Evolutionary conservation across 139 green algal species (phyloP), one percentile per base, ranked within the genome.

Genomic region (Asterochloris erici): DNA sequence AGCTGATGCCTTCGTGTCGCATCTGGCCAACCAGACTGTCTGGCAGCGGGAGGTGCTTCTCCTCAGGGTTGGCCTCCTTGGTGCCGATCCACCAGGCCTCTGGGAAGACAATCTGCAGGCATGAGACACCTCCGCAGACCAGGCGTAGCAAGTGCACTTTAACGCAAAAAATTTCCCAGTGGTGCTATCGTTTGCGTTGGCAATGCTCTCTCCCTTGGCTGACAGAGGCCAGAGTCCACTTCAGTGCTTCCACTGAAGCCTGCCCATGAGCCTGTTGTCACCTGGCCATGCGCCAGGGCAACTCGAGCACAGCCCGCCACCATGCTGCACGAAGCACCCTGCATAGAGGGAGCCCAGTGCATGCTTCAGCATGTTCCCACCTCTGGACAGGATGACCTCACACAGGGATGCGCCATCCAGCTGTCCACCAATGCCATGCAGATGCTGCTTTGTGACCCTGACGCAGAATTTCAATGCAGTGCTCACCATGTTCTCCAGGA

Each of bases 401-500:
- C 6, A 6, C 38, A 54, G 38, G 38, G 38, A 54, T 54, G 38
- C 38, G 6, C 6, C 38, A 54, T 54, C 38, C 38, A 54, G 38
- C 38, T 6, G 38, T 54, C 38, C 38, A 54, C 38, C 38, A 54
- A 29, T n/a, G 14, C 9, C 24, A 15, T 14, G 71, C 71, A 26
- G 71, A n/a, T 19, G 29, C 23, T 60, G 23, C 66, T 73, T 9
- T 10, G 19, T 21, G 66, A 24, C 66, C 19, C n/a, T 21, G 15
- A 21, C 9, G 71, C 71, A 77, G n/a, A 77, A 9, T 13, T 68
- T 14, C 24, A 24, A 24, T 68, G 4, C 68, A 27, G 13, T 81
- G 60, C 68, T 70, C 74, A 96, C 91, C 92, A 98, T 86, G 84
- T 80, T 94, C 21, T 98, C 95, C 84, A 98, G 93, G 28, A 96